A percentile compares a stretch with the other conserved stretches of the same genome.
phyloP scores from a whole-genome alignment of 2,329 filamentous ascomycete species.

The Paracoccidioides lutzii region DNA sequence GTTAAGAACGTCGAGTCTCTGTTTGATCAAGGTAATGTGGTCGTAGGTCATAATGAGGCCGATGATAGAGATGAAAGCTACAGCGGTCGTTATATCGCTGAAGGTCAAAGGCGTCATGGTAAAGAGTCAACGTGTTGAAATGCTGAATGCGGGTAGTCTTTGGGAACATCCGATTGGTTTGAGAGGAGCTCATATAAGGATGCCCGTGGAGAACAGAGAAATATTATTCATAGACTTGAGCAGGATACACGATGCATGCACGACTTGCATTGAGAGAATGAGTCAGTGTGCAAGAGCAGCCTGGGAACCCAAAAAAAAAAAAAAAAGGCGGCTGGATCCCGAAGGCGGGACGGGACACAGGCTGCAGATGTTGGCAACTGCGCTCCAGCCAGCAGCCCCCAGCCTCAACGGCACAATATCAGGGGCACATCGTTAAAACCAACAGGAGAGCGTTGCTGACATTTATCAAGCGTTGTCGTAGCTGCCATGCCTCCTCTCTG shows the following conservation, averaged over 20 bases:
- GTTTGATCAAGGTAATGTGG: neutral
- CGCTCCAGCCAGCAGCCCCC: too few species aligned
- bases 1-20: neutral
- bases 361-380: too few species aligned
- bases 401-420: too few species aligned
- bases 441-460: too few species aligned
- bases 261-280: too few species aligned
- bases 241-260: neutral
- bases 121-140: neutral
- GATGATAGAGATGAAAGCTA: neutral
- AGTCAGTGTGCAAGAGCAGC: too few species aligned
- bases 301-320: too few species aligned
- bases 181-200: neutral
- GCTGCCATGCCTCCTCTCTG: too few species aligned
- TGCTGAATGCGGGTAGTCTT: neutral
- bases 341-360: too few species aligned
- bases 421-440: too few species aligned
- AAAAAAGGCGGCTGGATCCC: too few species aligned
- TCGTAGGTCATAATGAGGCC: constrained; percentile 2
- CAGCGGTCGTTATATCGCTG: neutral
- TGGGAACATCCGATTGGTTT: neutral
- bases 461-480: too few species aligned
- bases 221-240: neutral
- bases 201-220: neutral
- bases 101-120: neutral